These are phyloP conservation scores for Fistulinella prunicolor DNA, from an alignment of 768 basidiomycete genomes.

Conservation along the genomic window DNA sequence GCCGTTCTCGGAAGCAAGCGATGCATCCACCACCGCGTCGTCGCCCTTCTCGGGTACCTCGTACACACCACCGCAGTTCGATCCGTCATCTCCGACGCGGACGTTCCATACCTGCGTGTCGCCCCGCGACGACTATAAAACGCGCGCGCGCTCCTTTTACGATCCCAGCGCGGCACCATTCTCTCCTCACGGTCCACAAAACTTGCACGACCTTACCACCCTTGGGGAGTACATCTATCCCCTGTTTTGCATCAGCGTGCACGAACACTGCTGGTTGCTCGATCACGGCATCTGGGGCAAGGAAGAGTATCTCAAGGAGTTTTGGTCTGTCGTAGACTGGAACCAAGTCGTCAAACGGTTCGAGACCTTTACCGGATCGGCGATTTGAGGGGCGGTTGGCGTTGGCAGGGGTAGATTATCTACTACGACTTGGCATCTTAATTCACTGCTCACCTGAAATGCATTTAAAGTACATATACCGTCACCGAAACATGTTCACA, in stretches of 20 bases:
- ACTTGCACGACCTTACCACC: conserved; percentile 24
- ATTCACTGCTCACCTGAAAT: conserved; percentile 24
- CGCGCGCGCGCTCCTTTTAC: conserved; percentile 26
- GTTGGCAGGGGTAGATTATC: too few species aligned
- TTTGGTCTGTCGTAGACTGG: conserved; percentile 87
- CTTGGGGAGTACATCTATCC: conserved; percentile 65
- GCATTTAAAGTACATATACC: conserved; percentile 13
- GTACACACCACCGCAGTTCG: conserved; percentile 24
- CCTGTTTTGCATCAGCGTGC: conserved; percentile 71
- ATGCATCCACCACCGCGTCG: conserved; percentile 29
- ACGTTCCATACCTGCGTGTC: conserved; percentile 26
- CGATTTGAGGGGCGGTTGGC: conserved; percentile 9
- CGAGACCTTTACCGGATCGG: conserved; percentile 17
- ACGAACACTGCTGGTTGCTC: conserved; percentile 88
- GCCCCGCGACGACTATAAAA: conserved; percentile 3
- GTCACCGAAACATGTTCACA: conserved; percentile 3
- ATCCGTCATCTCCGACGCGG: conserved; percentile 31
- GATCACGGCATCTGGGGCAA: conserved; percentile 91
- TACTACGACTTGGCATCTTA: conserved; percentile 10
- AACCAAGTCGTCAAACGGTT: conserved; percentile 43
- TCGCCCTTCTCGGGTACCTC: conserved; percentile 46
- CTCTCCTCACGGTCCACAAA: conserved; percentile 7
- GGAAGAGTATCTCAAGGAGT: conserved; percentile 78
- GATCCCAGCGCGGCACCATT: conserved; percentile 17
- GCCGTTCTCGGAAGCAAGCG: conserved; percentile 29